phyloP scores from a whole-genome alignment of 495 filamentous ascomycete species.

The Aspergillus carlsbadensis region DNA sequence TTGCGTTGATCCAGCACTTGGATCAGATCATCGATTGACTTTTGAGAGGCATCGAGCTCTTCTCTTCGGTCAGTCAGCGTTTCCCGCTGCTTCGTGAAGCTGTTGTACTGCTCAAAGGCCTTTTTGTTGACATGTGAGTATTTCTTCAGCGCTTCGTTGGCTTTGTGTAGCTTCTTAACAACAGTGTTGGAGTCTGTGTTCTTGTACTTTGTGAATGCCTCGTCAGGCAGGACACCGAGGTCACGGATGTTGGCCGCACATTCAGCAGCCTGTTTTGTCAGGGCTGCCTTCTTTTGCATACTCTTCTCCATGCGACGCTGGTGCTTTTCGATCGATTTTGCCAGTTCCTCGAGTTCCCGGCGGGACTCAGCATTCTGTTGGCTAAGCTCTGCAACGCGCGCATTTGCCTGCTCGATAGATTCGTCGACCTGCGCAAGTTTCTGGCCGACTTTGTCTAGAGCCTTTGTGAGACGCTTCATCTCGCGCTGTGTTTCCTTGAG shows the following conservation, averaged over 20 bases:
- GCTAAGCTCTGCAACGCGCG: constrained; percentile 59
- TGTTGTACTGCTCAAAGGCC: constrained; percentile 97
- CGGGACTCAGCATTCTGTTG: constrained; percentile 65
- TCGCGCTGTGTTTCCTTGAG: constrained; percentile 80
- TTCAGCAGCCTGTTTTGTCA: constrained; percentile 73
- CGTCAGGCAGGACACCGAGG: constrained; percentile 88
- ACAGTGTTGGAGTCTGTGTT: constrained; percentile 75
- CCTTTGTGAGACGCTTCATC: constrained; percentile 70
- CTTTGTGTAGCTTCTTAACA: constrained; percentile 83
- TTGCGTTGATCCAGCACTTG: constrained; percentile 90
- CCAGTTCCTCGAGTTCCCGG: constrained; percentile 69
- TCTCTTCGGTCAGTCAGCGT: constrained; percentile 74
- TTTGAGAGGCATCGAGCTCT: constrained; percentile 80
- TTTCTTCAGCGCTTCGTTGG: constrained; percentile 92
- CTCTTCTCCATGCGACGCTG: constrained; percentile 92
- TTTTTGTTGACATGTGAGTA: constrained; percentile 99
- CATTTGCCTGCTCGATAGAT: constrained; percentile 64
- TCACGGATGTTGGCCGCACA: constrained; percentile 86
- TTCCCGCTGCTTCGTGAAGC: constrained; percentile 89
- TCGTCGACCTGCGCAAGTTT: constrained; percentile 71
- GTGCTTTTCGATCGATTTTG: constrained; percentile 77
- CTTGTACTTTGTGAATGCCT: constrained; percentile 89
- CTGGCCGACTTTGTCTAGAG: constrained; percentile 58
- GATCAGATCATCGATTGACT: constrained; percentile 87
- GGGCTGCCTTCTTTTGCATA: constrained; percentile 77